Evolutionary conservation across 768 basidiomycete species (phyloP).

Genomic region (Inosperma sp.): DNA sequence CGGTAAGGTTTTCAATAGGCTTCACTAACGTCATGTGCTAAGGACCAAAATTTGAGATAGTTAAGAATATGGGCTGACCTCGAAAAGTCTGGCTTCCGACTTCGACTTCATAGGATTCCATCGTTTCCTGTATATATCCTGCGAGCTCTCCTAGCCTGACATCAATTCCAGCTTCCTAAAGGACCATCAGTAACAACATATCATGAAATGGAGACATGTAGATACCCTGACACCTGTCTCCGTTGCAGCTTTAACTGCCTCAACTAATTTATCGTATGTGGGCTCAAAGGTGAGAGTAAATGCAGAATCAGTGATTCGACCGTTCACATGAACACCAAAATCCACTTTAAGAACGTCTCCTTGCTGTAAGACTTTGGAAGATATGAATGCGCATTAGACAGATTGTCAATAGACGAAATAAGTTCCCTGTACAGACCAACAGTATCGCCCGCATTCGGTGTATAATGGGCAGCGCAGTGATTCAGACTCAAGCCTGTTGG

Average conservation of each 20-base stretch:
- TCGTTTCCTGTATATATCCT: conserved; percentile 91
- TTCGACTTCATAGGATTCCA: conserved; percentile 98
- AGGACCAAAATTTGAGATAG: conserved; percentile 2
- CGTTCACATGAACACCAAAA: conserved; percentile 94
- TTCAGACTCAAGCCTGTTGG: conserved; percentile 94
- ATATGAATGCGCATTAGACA: conserved; percentile 1
- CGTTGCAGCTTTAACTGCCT: conserved; percentile 92
- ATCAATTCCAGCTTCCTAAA: conserved; percentile 93
- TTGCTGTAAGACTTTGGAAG: conserved; percentile 60
- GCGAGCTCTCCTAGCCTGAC: conserved; percentile 90
- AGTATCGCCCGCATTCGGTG: conserved; percentile 91
- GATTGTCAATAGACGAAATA: neutral
- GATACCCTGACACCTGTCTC: conserved; percentile 81
- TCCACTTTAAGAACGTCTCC: conserved; percentile 96
- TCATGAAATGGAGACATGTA: neutral
- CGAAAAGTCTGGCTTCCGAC: conserved; percentile 79
- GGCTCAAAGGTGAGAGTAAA: conserved; percentile 90
- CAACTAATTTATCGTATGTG: conserved; percentile 82
- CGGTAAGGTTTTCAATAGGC: conserved; percentile 88
- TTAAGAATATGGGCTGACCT: conserved; percentile 40
- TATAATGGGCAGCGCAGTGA: conserved; percentile 94
- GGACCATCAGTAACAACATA: neutral
- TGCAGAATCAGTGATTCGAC: conserved; percentile 93
- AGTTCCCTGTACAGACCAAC: conserved; percentile 45
- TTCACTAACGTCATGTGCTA: conserved; percentile 56